These are phyloP conservation scores for Erythrophleum ivorense DNA, from an alignment of 331 rosid genomes.

Conservation along the genomic window DNA sequence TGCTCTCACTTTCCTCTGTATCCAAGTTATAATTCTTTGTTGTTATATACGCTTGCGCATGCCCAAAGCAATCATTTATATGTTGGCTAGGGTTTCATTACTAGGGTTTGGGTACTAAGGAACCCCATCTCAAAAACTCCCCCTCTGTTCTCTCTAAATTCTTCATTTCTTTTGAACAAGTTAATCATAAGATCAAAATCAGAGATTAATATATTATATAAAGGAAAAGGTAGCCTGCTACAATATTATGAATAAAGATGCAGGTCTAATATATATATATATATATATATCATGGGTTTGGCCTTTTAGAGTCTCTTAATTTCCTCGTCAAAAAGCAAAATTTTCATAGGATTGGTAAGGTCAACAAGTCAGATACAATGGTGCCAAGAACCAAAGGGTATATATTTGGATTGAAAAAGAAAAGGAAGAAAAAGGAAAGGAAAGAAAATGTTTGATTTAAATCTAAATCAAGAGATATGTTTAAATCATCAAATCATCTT, in stretches of 20 bases:
- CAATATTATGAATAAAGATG: neutral
- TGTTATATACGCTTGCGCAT: slow-evolving; percentile 55
- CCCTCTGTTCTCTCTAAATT: neutral
- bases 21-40: slow-evolving; percentile 39
- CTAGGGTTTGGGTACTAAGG: slow-evolving; percentile 17
- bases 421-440: neutral
- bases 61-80: slow-evolving; percentile 67
- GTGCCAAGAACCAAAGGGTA: neutral
- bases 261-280: neutral
- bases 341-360: slow-evolving; percentile 1
- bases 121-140: neutral
- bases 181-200: neutral
- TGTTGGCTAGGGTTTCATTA: slow-evolving; percentile 45
- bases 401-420: neutral
- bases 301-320: neutral
- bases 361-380: slow-evolving; percentile 1
- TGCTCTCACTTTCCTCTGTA: slow-evolving; percentile 42
- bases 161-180: neutral
- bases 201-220: neutral
- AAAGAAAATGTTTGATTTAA: neutral
- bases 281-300: neutral
- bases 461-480: neutral
- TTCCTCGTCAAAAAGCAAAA: neutral
- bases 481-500: neutral
- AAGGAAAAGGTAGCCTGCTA: neutral